phyloP scores from a whole-genome alignment of 169 alveolate genomes.

The Eimeria sp. region DNA sequence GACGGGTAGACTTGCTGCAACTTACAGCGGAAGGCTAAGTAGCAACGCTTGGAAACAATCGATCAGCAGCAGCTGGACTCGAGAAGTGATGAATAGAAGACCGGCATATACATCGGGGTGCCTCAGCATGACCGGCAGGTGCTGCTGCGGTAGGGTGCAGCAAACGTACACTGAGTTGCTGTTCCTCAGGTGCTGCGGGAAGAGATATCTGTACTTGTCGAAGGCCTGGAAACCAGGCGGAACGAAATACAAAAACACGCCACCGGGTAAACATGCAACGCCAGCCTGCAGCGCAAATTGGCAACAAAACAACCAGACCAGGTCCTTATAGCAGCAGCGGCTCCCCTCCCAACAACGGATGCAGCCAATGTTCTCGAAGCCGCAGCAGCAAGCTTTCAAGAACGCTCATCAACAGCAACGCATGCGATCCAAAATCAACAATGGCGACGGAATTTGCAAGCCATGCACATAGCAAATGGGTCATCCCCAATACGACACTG shows the following conservation, averaged over 20 bases:
- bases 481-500: not conserved
- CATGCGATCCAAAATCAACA: not conserved
- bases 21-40: not conserved
- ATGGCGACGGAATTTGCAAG: not conserved
- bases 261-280: constrained; percentile 60
- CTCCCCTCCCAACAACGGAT: not conserved
- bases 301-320: not conserved
- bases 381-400: not conserved
- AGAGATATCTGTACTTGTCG: constrained; percentile 64
- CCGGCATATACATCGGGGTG: not conserved
- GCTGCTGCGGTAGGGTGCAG: not conserved
- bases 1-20: not conserved
- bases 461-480: not conserved
- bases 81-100: not conserved
- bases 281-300: constrained; percentile 24
- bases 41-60: not conserved
- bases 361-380: not conserved
- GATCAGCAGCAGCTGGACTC: not conserved
- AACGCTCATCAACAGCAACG: not conserved
- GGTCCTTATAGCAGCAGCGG: constrained; percentile 21
- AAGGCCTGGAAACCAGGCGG: constrained; percentile 70
- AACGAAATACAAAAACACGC: constrained; percentile 39
- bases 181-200: constrained; percentile 63
- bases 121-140: constrained; percentile 20
- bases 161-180: constrained; percentile 53